Base-by-base conservation (phyloP, 805 yeast genomes). In the Lipomyces chichibuensis region DNA sequence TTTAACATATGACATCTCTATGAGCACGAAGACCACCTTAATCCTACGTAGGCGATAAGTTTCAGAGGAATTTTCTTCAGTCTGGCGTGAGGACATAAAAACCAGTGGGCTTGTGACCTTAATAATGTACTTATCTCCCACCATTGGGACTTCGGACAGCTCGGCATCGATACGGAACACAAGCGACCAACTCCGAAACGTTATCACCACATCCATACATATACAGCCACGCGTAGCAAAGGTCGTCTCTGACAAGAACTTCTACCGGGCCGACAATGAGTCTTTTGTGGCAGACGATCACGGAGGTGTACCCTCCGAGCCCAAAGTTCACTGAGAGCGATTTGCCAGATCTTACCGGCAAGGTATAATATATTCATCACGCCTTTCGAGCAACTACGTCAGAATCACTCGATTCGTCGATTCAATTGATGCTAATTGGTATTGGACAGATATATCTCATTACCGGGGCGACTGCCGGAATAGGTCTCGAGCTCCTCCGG, bases 401-500 rank as follows among this genome's bases (percentile, higher is more conserved):
- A 1, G 14, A 37, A 37, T 37, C 43, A 37, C 23, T 43, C 49
- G 49, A 43, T n/a, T 43, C 5, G 49, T n/a, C 2, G 23, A 3
- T 43, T n/a, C 23, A 43, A 3, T 43, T 17, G 20, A 37, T 43
- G 49, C 49, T 43, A 43, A 43, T 43, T 37, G 9, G 49, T n/a
- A 43, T n/a, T n/a, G 20, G 49, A 3, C 8, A 63, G 65, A 43
- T 57, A 29, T 63, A 63, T 37, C 43, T 69, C 17, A 63, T 69
- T n/a, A 69, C 71, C 6, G 71, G 71, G 23, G 71, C 65, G 23
- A 69, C 71, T 4, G 66, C 71, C 17, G 71, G 71, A 13, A 64
- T 69, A n/a, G 71, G 71, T 17, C 53, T 46, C 17, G 71, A 69
- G 60, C 64, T 69, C 5, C 65, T 69, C 11, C 66, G 65, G 13